Percentiles rank a stretch among this genome's conserved stretches.
phyloP scores from a whole-genome alignment of 2,329 filamentous ascomycete species.

The Calonectria ilicicola region DNA sequence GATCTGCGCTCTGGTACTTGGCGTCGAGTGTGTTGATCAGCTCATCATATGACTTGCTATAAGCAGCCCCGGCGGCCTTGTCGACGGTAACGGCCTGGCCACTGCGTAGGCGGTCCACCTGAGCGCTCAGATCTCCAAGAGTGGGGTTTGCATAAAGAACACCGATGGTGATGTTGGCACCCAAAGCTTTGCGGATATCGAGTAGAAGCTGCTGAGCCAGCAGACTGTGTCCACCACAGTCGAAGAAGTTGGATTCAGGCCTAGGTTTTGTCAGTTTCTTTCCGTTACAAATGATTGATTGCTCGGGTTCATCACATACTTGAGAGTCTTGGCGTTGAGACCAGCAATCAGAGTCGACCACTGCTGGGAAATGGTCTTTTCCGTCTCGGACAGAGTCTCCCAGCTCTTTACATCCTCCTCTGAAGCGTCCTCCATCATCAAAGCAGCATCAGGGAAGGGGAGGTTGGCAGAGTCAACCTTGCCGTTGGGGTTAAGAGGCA shows the following conservation, averaged over 20 bases:
- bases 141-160: constrained; percentile 41
- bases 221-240: constrained; percentile 53
- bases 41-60: constrained; percentile 56
- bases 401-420: constrained; percentile 63
- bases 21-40: constrained; percentile 53
- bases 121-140: constrained; percentile 20
- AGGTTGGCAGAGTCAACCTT: constrained; percentile 84
- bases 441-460: constrained; percentile 82
- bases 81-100: constrained; percentile 30
- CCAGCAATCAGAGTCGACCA: constrained; percentile 80
- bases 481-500: constrained; percentile 81
- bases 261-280: constrained; percentile 46
- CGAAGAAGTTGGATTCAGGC: constrained; percentile 52
- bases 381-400: constrained; percentile 51
- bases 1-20: constrained; percentile 48
- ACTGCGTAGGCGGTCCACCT: constrained; percentile 46
- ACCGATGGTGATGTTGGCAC: constrained; percentile 47
- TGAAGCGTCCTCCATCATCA: constrained; percentile 61
- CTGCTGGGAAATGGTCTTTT: constrained; percentile 62
- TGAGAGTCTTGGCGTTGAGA: constrained; percentile 75
- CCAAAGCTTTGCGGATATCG: constrained; percentile 52
- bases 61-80: constrained; percentile 42
- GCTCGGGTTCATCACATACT: neutral
- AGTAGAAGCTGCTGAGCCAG: constrained; percentile 83
- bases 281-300: neutral